Conservation (phyloP, 345 rosid genomes). For the Leavenworthia alabamica region DNA sequence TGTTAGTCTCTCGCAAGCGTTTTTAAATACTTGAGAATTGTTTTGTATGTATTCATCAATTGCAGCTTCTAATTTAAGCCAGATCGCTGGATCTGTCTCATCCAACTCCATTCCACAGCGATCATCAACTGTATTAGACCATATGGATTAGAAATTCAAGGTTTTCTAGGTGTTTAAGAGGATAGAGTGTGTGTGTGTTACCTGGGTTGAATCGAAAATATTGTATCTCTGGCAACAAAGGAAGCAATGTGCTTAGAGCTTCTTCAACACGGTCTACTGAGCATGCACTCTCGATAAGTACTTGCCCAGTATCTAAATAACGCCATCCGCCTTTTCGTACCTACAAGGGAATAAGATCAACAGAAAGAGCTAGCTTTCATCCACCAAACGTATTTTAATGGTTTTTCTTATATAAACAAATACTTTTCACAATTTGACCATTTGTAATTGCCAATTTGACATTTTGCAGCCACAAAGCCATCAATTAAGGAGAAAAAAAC, state of each 20-base stretch:
- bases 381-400: neutral
- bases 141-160: neutral
- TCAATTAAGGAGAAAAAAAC: neutral
- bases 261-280: conserved; percentile 97
- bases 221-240: conserved; percentile 87
- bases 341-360: conserved; percentile 33
- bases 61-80: conserved; percentile 88
- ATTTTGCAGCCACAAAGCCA: neutral
- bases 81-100: conserved; percentile 96
- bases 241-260: conserved; percentile 89
- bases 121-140: conserved; percentile 65
- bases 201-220: conserved; percentile 96
- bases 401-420: neutral
- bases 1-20: conserved; percentile 63
- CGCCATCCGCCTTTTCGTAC: conserved; percentile 98
- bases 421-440: neutral
- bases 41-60: conserved; percentile 67
- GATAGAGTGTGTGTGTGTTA: conserved; percentile 18
- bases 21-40: conserved; percentile 63
- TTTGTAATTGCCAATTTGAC: neutral
- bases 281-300: conserved; percentile 96
- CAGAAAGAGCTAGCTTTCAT: neutral
- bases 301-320: conserved; percentile 95
- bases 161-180: neutral
- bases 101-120: conserved; percentile 97